Conservation (phyloP, 257 asterid species). For the Haberlea rhodopensis region DNA sequence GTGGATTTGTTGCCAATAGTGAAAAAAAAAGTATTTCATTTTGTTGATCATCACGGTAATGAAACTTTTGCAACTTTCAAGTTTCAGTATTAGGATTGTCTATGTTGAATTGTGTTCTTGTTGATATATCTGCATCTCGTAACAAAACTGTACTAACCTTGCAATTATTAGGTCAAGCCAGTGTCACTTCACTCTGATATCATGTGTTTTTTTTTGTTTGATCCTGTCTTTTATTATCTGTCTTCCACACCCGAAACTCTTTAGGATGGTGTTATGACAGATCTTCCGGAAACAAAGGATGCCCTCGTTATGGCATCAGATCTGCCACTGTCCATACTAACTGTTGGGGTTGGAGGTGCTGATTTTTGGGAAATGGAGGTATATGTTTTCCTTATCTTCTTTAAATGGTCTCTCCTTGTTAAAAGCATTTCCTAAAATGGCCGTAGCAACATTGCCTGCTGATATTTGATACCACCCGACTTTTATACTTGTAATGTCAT, state of each 20-base stretch:
- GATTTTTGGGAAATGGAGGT: slow-evolving; percentile 99
- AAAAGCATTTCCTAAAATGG: slow-evolving; percentile 5
- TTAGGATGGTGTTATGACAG: slow-evolving; percentile 98
- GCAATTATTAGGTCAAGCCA: slow-evolving; percentile 1
- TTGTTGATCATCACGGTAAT: slow-evolving; percentile 90
- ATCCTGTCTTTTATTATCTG: slow-evolving; percentile 14
- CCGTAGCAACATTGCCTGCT: slow-evolving; percentile 2
- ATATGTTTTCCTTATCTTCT: slow-evolving; percentile 23
- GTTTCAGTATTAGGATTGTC: slow-evolving; percentile 9
- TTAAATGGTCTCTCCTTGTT: slow-evolving; percentile 13
- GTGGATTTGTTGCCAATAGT: slow-evolving; percentile 62
- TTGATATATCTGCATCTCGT: background rate
- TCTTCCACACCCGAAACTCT: slow-evolving; percentile 1
- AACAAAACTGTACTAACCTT: slow-evolving; percentile 1
- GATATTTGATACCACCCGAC: background rate
- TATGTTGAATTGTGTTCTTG: slow-evolving; percentile 16
- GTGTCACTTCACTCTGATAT: slow-evolving; percentile 10
- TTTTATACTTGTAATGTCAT: slow-evolving; percentile 9
- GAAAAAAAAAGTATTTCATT: slow-evolving; percentile 75
- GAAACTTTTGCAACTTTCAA: slow-evolving; percentile 19
- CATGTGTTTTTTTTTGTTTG: background rate
- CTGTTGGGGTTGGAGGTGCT: slow-evolving; percentile 99
- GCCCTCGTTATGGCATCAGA: slow-evolving; percentile 93
- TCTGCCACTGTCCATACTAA: slow-evolving; percentile 89
- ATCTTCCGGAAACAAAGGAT: slow-evolving; percentile 96